Evolutionary conservation across 73 alveolate species (phyloP).

Genomic region (Stentor roeselii): DNA sequence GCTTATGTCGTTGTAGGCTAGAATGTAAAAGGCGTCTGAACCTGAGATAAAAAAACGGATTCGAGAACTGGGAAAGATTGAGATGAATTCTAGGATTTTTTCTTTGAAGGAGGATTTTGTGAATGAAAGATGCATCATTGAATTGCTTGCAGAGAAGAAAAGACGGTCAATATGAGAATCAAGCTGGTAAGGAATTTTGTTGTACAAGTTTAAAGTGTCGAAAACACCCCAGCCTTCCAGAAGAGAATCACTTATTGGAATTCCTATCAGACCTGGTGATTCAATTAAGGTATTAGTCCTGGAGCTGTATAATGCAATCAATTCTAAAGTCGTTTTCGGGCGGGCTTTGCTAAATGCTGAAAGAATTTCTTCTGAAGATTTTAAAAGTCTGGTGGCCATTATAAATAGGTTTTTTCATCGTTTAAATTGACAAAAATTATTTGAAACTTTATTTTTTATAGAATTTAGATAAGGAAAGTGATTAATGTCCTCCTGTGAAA

Average conservation of each 20-base stretch:
- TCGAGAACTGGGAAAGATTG: neutral
- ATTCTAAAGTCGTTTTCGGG: neutral
- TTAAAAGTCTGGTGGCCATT: neutral
- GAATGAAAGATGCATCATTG: neutral
- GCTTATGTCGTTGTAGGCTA: neutral
- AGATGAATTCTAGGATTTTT: neutral
- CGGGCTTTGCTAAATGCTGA: neutral
- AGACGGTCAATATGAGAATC: neutral
- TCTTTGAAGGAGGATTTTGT: neutral
- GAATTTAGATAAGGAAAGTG: too few relatives aligned
- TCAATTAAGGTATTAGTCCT: neutral
- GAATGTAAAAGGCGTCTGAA: neutral
- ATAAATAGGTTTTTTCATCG: too few relatives aligned
- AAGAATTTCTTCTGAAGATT: neutral
- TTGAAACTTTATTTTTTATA: too few relatives aligned
- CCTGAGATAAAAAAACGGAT: neutral
- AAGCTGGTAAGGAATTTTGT: neutral
- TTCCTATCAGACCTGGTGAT: neutral
- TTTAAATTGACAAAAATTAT: too few relatives aligned
- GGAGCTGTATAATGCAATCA: neutral
- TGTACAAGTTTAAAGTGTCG: neutral
- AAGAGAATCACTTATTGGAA: neutral
- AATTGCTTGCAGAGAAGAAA: neutral
- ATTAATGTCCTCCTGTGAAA: too few relatives aligned
- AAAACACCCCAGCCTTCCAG: conserved; percentile 25